Evolutionary conservation across 192 early-diverging fungal genomes (phyloP).

Genomic region (Dispira parvispora): DNA sequence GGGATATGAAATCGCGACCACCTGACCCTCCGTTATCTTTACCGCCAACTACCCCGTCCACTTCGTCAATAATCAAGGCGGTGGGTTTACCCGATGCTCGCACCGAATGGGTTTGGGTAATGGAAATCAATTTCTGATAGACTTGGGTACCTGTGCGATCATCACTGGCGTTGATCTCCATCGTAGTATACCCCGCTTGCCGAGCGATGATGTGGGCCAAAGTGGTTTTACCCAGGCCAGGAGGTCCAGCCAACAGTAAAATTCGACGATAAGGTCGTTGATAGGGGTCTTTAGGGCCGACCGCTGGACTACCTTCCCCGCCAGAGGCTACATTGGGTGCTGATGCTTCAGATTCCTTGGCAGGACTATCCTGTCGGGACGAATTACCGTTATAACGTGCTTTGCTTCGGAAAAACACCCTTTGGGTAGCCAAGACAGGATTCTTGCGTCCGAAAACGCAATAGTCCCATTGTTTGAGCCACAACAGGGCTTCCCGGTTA

Average conservation of each 20-base stretch:
- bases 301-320: no score
- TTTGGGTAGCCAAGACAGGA: neutral
- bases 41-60: slow-evolving; percentile 70
- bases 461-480: slow-evolving; percentile 95
- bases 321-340: no score
- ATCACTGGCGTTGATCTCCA: slow-evolving; percentile 96
- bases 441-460: slow-evolving; percentile 65
- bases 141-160: slow-evolving; percentile 72
- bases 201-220: slow-evolving; percentile 81
- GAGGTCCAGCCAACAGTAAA: slow-evolving; percentile 75
- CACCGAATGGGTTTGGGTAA: slow-evolving; percentile 61
- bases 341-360: neutral
- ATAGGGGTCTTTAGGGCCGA: slow-evolving; percentile 15
- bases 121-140: slow-evolving; percentile 52
- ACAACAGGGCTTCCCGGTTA: slow-evolving; percentile 74
- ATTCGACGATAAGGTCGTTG: slow-evolving; percentile 24
- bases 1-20: slow-evolving; percentile 43
- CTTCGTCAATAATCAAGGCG: slow-evolving; percentile 87
- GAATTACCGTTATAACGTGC: neutral
- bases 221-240: slow-evolving; percentile 94
- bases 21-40: slow-evolving; percentile 28
- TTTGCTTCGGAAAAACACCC: neutral
- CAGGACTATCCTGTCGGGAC: neutral
- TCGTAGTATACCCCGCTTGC: slow-evolving; percentile 78
- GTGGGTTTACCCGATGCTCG: slow-evolving; percentile 44